Percentiles rank a stretch among this genome's conserved stretches.
Conservation (phyloP, 2,329 filamentous ascomycete species). For the Xylariaceae sp. region DNA sequence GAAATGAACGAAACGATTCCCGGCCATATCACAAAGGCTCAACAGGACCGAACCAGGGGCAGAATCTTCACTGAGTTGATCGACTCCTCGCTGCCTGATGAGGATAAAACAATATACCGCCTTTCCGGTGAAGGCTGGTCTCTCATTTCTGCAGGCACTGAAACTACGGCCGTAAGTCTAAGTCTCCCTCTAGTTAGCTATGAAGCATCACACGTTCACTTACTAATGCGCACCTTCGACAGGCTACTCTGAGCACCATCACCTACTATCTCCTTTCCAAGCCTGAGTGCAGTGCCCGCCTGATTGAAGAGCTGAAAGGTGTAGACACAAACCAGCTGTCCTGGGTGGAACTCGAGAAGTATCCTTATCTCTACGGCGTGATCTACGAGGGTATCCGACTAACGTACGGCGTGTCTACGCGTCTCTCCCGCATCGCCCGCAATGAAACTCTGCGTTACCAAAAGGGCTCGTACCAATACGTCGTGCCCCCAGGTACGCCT, state of each 20-base stretch:
- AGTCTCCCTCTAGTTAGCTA: no score
- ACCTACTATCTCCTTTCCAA: conserved; percentile 42
- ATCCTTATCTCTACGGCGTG: conserved; percentile 27
- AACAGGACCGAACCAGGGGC: conserved; percentile 1
- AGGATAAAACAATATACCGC: conserved; percentile 38
- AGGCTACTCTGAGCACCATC: no score
- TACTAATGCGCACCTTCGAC: no score
- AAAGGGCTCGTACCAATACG: conserved; percentile 11
- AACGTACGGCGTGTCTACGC: conserved; percentile 19
- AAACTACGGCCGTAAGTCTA: conserved; percentile 40
- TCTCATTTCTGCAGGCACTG: conserved; percentile 41
- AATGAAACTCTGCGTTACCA: conserved; percentile 25
- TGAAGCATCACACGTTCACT: conserved; percentile 31
- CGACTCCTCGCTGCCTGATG: conserved; percentile 33
- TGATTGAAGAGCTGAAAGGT: conserved; percentile 40
- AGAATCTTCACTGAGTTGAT: conserved; percentile 39
- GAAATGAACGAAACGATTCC: conserved; percentile 4
- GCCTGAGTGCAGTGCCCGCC: conserved; percentile 30
- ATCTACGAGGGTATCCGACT: conserved; percentile 29
- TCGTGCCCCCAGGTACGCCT: conserved; percentile 26
- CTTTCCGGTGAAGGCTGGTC: conserved; percentile 39
- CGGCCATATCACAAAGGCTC: conserved; percentile 7
- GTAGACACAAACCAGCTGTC: conserved; percentile 18
- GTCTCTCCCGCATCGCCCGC: conserved; percentile 19
- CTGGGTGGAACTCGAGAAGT: conserved; percentile 26